Base-by-base conservation (phyloP, 805 yeast genomes). In the Candida ascalaphidarum region DNA sequence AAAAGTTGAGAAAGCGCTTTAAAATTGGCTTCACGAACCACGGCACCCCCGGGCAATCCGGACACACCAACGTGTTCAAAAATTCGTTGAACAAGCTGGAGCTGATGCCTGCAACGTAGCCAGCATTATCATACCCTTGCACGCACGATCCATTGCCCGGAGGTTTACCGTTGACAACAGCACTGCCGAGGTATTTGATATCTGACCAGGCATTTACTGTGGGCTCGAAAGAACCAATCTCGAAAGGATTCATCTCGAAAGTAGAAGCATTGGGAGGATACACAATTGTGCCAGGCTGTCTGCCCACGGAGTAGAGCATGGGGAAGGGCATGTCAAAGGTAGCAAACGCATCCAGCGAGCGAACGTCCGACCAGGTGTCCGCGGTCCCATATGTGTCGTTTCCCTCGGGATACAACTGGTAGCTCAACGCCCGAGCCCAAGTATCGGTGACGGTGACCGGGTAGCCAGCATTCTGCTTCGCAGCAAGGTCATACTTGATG, bases 391-490 rank as follows among this genome's bases (percentile, higher is more conserved):
- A 47, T 14, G 57, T 59, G 28, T 51, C 46, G 7, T 33, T 22
- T 2, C 48, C 52, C 23, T 37, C 30, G 7, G 52, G 41, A 25
- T 52, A 74, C 36, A 84, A 72, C 53, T 81, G 85, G 40, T 77
- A 70, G 2, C 92, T 71, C 28, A 85, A 58, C 2, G 77, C 76
- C 38, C 88, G 65, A 4, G 85, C 86, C 94, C 92, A 83, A 32
- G 74, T 69, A 50, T 83, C 95, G 3, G 89, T 78, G 17, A 82
- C 40, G 6, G 81, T 61, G n/a, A 75, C 59, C 12, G 67, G 61
- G 48, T 67, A 83, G 0, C 94, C 94, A 2, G 89, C 89, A 14
- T 43, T 35, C 15, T 32, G 24, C 34, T 60, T 60, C 4, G 40
- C 62, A 7, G 58, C 53, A 11, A 82, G 55, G 30, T 74, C 81